Conservation (phyloP, 805 yeast species). For the Candida railenensis region DNA sequence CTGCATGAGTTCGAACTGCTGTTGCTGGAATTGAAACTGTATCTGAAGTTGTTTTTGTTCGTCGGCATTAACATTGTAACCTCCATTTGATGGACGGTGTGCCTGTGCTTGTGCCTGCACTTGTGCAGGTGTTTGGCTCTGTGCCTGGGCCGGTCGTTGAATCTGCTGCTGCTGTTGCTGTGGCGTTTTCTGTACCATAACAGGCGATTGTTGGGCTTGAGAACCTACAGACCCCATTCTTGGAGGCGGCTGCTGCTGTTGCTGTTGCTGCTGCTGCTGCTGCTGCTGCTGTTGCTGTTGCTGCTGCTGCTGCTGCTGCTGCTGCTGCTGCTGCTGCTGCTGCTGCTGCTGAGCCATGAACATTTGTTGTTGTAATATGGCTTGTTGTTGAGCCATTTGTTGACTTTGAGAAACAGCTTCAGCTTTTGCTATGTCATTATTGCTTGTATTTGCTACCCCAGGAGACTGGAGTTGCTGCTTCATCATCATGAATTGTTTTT, state of each 20-base stretch:
- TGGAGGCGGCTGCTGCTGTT: slow-evolving; percentile 15
- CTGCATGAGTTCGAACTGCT: neutral
- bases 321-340: slow-evolving; percentile 10
- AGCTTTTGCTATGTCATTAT: slow-evolving; percentile 16
- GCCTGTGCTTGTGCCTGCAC: slow-evolving; percentile 11
- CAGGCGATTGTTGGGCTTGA: slow-evolving; percentile 16
- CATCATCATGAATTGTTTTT: slow-evolving; percentile 5
- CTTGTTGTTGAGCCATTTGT: slow-evolving; percentile 17
- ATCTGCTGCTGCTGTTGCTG: slow-evolving; percentile 25
- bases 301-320: slow-evolving; percentile 15
- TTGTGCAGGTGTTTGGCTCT: slow-evolving; percentile 12
- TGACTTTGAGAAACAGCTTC: slow-evolving; percentile 14
- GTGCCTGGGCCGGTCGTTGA: slow-evolving; percentile 9
- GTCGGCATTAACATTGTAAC: slow-evolving; percentile 8
- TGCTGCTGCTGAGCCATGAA: slow-evolving; percentile 16
- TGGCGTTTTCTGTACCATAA: slow-evolving; percentile 15
- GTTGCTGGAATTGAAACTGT: slow-evolving; percentile 8
- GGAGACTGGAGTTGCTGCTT: slow-evolving; percentile 12
- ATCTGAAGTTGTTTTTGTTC: slow-evolving; percentile 16
- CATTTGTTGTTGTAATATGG: slow-evolving; percentile 18
- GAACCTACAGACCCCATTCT: slow-evolving; percentile 10
- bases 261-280: slow-evolving; percentile 15
- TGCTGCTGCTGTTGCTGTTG: slow-evolving; percentile 15
- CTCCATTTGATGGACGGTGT: slow-evolving; percentile 8
- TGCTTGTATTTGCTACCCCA: neutral